Base-by-base conservation (phyloP, 169 alveolate species). In the Plasmodium vinckei region DNA sequence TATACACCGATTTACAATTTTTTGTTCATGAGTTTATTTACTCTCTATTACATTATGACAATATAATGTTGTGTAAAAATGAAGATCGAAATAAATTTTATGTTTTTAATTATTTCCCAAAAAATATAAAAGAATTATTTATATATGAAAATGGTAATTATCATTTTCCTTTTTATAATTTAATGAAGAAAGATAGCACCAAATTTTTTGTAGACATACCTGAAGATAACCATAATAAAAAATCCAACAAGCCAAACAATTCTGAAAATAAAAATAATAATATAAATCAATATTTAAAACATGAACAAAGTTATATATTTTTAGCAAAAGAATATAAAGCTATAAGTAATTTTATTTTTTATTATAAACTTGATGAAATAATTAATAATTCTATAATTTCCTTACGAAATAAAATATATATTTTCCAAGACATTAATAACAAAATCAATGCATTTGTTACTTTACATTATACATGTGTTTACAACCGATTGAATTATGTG, bases 71-170 rank as follows among this genome's bases (percentile, higher is more conserved):
- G 5, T 33, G 42, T 33, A 79, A 79, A 65, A 79, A 79, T 79
- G 89, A 79, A 17, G 42, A 33, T 33, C 6, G 5, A 33, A 79
- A 65, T 51, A 19, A 67, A 7, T 53, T 65, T 42, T 49, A 9
- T 46, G 56, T 79, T 65, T 79, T 79, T 65, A 65, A 65, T 19
- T 79, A 79, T 47, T 53, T 79, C 15, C 89, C 89, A 10, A 79
- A 79, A 79, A 79, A 59, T 79, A 65, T 9, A 79, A 79, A 79
- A 65, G 89, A 79, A 39, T 65, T 79, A 9, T 79, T 51, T 57
- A 27, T 47, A 33, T 79, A 65, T 25, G 72, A 79, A 17, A 57
- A 69, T 13, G 47, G 42, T 25, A 65, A 79, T 65, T 79, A 65
- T 65, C 25, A 65, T 25, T 79, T 79, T n/a, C 89, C 89, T 4